Base-by-base conservation (phyloP, 2,329 filamentous ascomycete genomes). In the Colletotrichum chrysophilum region DNA sequence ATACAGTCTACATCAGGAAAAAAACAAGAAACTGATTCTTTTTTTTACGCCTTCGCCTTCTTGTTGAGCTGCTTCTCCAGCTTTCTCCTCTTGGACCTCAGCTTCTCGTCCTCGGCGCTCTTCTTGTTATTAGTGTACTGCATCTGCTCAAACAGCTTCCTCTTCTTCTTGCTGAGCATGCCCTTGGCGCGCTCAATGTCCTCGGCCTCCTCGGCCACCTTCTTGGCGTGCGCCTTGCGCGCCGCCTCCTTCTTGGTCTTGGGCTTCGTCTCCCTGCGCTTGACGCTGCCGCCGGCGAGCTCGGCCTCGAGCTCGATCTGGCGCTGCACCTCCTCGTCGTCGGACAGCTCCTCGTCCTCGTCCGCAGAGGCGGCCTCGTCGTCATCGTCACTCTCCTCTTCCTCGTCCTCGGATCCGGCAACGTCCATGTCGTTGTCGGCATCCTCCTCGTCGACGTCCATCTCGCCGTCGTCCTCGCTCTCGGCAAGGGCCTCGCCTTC, bases 111-210 rank as follows among this genome's bases (percentile, higher is more conserved):
- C 87, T 98, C 95, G 30, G 93, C 94, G 79, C 96, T 96, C 82
- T 95, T 95, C 90, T 97, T 96, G 87, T 94, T 96, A 86, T 98
- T 98, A 77, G 93, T 96, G 86, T 98, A 97, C 82, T 96, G 90
- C 95, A 99, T 99, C 89, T 98, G 97, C 89, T 98, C 97, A 79
- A 96, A 94, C 81, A 98, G 88, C 92, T 98, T 98, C 81, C 97
- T 91, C 93, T 98, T 99, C 91, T 97, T 97, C 86, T 97, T 95
- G 85, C 94, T 95, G 89, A 98, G 93, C 97, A 99, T 99, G 88
- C 97, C 97, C 92, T 98, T 98, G 84, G 95, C 94, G 77, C 96
- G 91, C 85, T 98, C 96, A 74, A 97, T 86, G 81, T 98, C 96
- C 85, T 98, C 97, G 5, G 94, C 93, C 82, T 97, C 94, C 81